Conservation (phyloP, 257 asterid species). For the Solanum rostratum region DNA sequence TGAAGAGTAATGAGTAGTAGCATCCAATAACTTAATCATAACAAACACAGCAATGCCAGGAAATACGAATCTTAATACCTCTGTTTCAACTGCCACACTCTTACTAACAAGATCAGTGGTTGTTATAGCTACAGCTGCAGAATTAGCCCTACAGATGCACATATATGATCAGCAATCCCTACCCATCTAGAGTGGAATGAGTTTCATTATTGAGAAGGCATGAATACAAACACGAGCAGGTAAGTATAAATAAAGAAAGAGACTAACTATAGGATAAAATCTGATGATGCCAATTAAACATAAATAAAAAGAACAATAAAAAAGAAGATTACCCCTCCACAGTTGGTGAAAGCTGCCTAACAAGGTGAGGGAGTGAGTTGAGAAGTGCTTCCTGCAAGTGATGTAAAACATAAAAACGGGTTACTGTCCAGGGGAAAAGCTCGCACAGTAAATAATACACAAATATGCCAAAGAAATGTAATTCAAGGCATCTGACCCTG, state of each 20-base stretch:
- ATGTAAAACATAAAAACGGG: conserved; percentile 1
- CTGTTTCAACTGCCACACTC: conserved; percentile 75
- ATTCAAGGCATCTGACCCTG: not conserved
- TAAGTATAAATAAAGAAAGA: not conserved
- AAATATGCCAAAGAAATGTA: not conserved
- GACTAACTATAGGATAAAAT: not conserved
- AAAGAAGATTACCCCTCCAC: conserved; percentile 44
- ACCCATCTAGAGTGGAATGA: not conserved
- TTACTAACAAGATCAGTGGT: conserved; percentile 98
- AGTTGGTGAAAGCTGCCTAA: conserved; percentile 49
- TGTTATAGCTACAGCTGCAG: conserved; percentile 96
- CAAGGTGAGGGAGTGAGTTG: conserved; percentile 72
- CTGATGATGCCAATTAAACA: not conserved
- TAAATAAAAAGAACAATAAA: not conserved
- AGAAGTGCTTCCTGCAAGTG: conserved; percentile 84
- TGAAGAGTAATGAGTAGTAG: not conserved
- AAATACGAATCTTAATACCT: conserved; percentile 26
- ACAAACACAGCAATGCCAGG: not conserved
- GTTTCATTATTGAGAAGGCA: not conserved
- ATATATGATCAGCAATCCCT: not conserved
- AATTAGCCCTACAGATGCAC: conserved; percentile 50
- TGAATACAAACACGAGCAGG: not conserved
- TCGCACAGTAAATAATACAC: not conserved
- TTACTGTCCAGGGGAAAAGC: not conserved
- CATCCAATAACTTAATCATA: not conserved